A percentile compares a stretch with the other conserved stretches of the same genome.
Evolutionary conservation across 352 stramenopile species (phyloP).

Genomic region (Peronospora destructor): DNA sequence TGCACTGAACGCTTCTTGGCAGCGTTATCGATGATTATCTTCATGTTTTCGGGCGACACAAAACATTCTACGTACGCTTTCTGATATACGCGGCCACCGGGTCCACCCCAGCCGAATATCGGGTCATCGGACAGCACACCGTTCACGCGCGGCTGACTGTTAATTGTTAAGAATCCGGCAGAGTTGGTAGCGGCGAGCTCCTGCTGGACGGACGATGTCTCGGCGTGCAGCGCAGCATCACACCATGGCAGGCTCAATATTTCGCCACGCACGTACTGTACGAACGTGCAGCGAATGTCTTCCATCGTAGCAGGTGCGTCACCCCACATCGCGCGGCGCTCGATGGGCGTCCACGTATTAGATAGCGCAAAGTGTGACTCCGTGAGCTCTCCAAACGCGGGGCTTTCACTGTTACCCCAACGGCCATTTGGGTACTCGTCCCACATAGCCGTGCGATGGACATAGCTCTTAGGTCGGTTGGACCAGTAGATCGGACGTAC

Average conservation of each 20-base stretch:
- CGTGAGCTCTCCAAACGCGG: conserved; percentile 94
- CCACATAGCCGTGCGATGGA: conserved; percentile 95
- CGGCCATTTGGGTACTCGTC: conserved; percentile 95
- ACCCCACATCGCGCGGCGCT: conserved; percentile 92
- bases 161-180: conserved; percentile 94
- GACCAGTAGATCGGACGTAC: conserved; percentile 98
- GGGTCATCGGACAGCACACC: conserved; percentile 86
- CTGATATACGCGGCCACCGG: conserved; percentile 95
- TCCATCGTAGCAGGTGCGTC: conserved; percentile 78
- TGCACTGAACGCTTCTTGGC: conserved; percentile 78
- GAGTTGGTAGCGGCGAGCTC: conserved; percentile 70
- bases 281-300: conserved; percentile 95
- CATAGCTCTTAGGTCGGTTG: conserved; percentile 96
- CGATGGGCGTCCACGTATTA: conserved; percentile 43
- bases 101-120: conserved; percentile 94
- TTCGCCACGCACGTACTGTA: conserved; percentile 92
- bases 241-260: conserved; percentile 96
- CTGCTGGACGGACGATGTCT: conserved; percentile 88
- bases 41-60: conserved; percentile 89
- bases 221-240: conserved; percentile 91
- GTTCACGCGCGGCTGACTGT: conserved; percentile 91
- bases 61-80: conserved; percentile 99
- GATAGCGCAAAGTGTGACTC: conserved; percentile 92
- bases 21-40: conserved; percentile 85
- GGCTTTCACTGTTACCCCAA: conserved; percentile 93